phyloP scores from a whole-genome alignment of 768 basidiomycete genomes.

The Serendipita sp. region DNA sequence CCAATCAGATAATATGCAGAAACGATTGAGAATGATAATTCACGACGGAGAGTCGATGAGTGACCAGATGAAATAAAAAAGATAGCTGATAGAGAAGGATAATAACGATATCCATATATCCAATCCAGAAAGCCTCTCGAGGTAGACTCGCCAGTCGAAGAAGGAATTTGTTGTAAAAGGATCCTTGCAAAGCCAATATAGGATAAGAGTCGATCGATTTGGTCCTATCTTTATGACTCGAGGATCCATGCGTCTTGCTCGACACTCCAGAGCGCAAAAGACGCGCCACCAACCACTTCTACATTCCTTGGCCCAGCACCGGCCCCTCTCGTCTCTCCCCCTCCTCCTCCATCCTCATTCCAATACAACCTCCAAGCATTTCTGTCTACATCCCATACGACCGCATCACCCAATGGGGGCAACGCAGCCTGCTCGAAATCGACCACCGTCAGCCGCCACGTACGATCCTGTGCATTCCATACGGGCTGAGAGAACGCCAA shows the following conservation, averaged over 20 bases:
- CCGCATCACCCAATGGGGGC: neutral
- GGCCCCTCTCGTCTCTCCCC: neutral
- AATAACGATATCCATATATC: too few species aligned
- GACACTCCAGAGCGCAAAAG: neutral
- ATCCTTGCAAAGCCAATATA: too few species aligned
- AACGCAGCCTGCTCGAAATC: neutral
- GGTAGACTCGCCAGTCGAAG: too few species aligned
- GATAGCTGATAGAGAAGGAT: too few species aligned
- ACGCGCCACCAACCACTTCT: neutral
- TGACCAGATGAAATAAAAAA: too few species aligned
- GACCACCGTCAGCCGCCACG: neutral
- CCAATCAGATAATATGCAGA: too few species aligned
- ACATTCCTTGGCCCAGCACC: too few species aligned
- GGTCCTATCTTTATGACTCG: neutral
- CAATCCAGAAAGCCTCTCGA: too few species aligned
- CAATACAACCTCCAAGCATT: neutral
- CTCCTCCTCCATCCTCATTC: neutral
- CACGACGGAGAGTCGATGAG: too few species aligned
- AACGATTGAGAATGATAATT: too few species aligned
- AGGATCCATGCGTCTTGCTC: neutral
- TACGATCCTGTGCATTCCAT: neutral
- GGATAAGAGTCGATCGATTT: too few species aligned
- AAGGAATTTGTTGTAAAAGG: too few species aligned
- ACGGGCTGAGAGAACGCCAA: neutral
- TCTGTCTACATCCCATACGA: neutral